A percentile compares a stretch with the other conserved stretches of the same genome.
phyloP scores from a whole-genome alignment of 129 eudicot genomes.

The Saussurea involucrata region DNA sequence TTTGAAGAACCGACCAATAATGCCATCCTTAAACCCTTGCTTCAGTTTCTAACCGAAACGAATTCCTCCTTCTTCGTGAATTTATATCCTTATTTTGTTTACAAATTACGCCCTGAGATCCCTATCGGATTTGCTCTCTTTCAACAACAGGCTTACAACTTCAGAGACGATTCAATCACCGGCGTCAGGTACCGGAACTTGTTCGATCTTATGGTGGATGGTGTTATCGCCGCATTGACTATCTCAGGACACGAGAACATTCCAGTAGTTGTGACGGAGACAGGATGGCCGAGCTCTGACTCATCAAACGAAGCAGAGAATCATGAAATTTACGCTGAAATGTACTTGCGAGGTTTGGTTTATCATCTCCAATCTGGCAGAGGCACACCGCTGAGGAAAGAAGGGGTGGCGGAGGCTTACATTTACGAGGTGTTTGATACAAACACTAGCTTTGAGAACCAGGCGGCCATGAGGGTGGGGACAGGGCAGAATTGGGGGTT shows the following conservation, averaged over 20 bases:
- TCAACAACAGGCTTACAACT: conserved; percentile 55
- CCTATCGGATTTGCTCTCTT: conserved; percentile 65
- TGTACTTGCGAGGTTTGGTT: conserved; percentile 57
- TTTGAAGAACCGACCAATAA: conserved; percentile 45
- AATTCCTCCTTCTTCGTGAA: conserved; percentile 62
- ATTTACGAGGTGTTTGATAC: conserved; percentile 65
- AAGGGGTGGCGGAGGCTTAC: conserved; percentile 54
- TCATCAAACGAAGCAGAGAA: conserved; percentile 30
- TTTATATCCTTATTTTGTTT: conserved; percentile 52
- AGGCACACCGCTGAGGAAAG: conserved; percentile 70
- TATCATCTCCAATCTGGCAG: conserved; percentile 50
- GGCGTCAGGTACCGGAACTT: conserved; percentile 76
- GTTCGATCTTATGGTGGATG: conserved; percentile 75
- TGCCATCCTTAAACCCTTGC: conserved; percentile 44
- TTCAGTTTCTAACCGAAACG: conserved; percentile 53
- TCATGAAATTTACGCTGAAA: conserved; percentile 39
- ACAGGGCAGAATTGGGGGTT: conserved; percentile 28
- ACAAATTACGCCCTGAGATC: conserved; percentile 40
- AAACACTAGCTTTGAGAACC: not conserved
- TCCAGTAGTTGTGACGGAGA: conserved; percentile 63
- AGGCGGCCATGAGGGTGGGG: conserved; percentile 6
- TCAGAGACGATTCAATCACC: conserved; percentile 54
- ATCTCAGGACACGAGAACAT: conserved; percentile 65
- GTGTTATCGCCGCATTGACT: conserved; percentile 54
- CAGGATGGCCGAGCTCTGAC: conserved; percentile 66